Evolutionary conservation across 1,284 basidiomycete genomes (phyloP), one percentile per base, ranked within the genome.

Genomic region (Meira miltonrushii): DNA sequence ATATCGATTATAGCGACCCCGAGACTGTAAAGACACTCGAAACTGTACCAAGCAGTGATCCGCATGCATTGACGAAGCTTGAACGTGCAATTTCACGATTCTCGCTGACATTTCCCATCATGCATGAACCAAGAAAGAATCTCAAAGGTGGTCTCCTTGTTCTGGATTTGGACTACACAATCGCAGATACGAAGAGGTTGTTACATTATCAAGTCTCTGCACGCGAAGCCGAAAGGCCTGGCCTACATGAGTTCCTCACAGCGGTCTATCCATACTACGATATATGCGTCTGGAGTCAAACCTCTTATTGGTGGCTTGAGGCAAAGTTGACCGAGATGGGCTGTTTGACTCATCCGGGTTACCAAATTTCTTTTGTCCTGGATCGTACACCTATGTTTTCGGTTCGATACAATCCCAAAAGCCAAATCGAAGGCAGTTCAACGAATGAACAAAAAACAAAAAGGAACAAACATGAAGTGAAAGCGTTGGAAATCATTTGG

Each of bases 281-380:
- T 59, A 69, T 76, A 33, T 67, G 67, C 57, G 60, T 71, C 6
- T 74, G 71, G 71, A 68, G 79, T 17, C 74, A 78, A 57, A 93
- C 90, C 0, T 87, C 85, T 63, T 92, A 90, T 90, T 82, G 90
- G 52, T 94, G 90, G 90, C 82, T 94, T 28, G 92, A 95, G 79
- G 85, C 86, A 37, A 95, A 94, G 79, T 82, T 95, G 4, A 85
- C 89, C 15, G 91, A 94, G 78, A 83, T 94, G 23, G 88, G 85
- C 23, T 89, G 93, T 85, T 80, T 94, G 19, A 61, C 60, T 39
- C 64, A 72, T 46, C 46, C 60, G 11, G 58, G 64, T 39, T 72
- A 56, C 60, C 59, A 56, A 51, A 57, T 67, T 51, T 61, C 64
- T 13, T 67, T 71, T 49, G 74, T 76, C 23, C 82, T 92, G 13